Conservation (phyloP, 345 rosid genomes). For the Eucalyptus pumila region DNA sequence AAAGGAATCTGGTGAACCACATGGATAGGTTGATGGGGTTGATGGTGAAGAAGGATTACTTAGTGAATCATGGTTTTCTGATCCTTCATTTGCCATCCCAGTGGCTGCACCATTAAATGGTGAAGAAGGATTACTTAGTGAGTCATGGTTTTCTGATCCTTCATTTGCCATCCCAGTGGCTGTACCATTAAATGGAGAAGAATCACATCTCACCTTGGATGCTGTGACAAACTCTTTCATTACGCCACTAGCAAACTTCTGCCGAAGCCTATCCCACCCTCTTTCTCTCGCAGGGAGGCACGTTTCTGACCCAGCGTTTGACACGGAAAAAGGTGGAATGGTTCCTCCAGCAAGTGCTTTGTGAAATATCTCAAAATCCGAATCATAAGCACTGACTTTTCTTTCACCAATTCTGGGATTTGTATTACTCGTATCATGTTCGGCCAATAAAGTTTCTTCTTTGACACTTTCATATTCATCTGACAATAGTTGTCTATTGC, state of each 20-base stretch:
- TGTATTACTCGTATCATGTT: not conserved
- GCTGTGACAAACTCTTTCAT: slow-evolving; percentile 41
- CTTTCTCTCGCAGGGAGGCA: slow-evolving; percentile 54
- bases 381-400: slow-evolving; percentile 44
- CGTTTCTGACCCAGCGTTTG: slow-evolving; percentile 36
- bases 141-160: slow-evolving; percentile 1
- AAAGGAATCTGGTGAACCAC: slow-evolving; percentile 38
- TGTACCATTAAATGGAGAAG: not conserved
- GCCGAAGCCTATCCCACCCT: slow-evolving; percentile 55
- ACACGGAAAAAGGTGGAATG: slow-evolving; percentile 45
- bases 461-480: slow-evolving; percentile 10
- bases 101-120: not conserved
- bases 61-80: not conserved
- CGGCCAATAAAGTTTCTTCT: not conserved
- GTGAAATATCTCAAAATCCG: slow-evolving; percentile 48
- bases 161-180: not conserved
- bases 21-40: slow-evolving; percentile 16
- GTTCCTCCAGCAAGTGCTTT: slow-evolving; percentile 63
- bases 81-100: not conserved
- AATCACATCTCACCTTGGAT: slow-evolving; percentile 13
- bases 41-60: slow-evolving; percentile 5
- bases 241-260: slow-evolving; percentile 42
- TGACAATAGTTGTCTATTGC: slow-evolving; percentile 6
- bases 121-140: not conserved
- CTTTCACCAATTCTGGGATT: slow-evolving; percentile 4